Evolutionary conservation across 2,329 filamentous ascomycete species (phyloP), one percentile per base, ranked within the genome.

Genomic region (Fusarium dimerum): DNA sequence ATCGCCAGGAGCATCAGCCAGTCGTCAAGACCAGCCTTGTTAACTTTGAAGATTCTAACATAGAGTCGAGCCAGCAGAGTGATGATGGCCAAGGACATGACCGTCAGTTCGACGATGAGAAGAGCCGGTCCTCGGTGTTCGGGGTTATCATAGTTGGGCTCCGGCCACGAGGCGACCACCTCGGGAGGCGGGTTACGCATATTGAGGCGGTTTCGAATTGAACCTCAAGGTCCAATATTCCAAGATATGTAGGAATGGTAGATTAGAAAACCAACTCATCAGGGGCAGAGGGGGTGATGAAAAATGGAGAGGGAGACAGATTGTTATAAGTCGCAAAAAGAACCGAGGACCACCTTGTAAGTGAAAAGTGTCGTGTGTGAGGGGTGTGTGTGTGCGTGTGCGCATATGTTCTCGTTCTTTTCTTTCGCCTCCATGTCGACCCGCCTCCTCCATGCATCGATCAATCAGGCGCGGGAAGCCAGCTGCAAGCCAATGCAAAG

Each of bases 1-100:
- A 68, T 66, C 5, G 72, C 72, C 34, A 50, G 66, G 6, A 74
- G 54, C 73, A 76, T 76, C 12, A 76, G 47, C 73, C 70, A 75
- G 60, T 76, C 74, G 53, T 76, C 74, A 47, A 66, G 61, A 34
- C 71, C 69, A 38, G 54, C 65, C 45, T 64, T 68, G 41, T 67
- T 65, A 34, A 75, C 64, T 36, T 72, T 64, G 49, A 57, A 49
- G 2, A 70, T 52, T 10, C 71, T 64, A 43, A 74, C 73, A 43
- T 74, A 75, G 39, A 76, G 63, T 13, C 74, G 69, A 45, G 73
- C 61, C 26, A 57, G 45, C 9, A 76, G 60, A 17, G 66, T 68
- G 12, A 71, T 44, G 16, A 74, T 47, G 6, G 72, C 72, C 10
- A 75, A 30, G 0, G 68, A 60, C 29, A 73, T 62, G 15, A 71